These are phyloP conservation scores for Aspergillus nomiae DNA, from an alignment of 2,329 filamentous ascomycete genomes.

Conservation along the genomic window DNA sequence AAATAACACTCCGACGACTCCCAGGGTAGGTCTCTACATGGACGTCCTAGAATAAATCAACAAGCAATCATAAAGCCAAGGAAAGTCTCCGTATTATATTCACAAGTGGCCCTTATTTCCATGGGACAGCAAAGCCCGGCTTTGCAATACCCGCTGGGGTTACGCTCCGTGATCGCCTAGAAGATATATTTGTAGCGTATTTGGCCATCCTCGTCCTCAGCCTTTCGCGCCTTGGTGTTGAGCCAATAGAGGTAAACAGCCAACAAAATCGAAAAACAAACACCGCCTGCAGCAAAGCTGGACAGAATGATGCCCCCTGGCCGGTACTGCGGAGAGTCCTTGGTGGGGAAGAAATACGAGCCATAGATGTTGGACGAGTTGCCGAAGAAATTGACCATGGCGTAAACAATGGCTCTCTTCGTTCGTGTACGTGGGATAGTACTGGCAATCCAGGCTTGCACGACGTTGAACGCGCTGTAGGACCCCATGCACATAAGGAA, in stretches of 20 bases:
- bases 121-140: too few species aligned
- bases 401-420: slow-evolving; percentile 23
- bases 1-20: too few species aligned
- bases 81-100: too few species aligned
- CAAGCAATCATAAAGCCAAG: too few species aligned
- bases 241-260: slow-evolving; percentile 11
- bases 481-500: slow-evolving; percentile 24
- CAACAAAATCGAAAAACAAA: slow-evolving; percentile 11
- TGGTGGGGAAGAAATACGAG: slow-evolving; percentile 23
- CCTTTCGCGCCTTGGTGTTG: slow-evolving; percentile 7
- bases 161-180: not conserved
- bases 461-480: slow-evolving; percentile 24
- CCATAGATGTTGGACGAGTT: slow-evolving; percentile 25
- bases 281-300: slow-evolving; percentile 18
- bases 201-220: slow-evolving; percentile 13
- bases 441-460: slow-evolving; percentile 25
- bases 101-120: too few species aligned
- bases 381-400: slow-evolving; percentile 22
- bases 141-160: too few species aligned
- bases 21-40: too few species aligned
- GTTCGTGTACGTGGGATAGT: slow-evolving; percentile 24
- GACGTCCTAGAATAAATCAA: too few species aligned
- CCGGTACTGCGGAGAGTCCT: slow-evolving; percentile 17
- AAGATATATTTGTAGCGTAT: slow-evolving; percentile 15
- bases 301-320: slow-evolving; percentile 22